phyloP scores from a whole-genome alignment of 108 stramenopile species.

The Thalassiosira profunda region DNA sequence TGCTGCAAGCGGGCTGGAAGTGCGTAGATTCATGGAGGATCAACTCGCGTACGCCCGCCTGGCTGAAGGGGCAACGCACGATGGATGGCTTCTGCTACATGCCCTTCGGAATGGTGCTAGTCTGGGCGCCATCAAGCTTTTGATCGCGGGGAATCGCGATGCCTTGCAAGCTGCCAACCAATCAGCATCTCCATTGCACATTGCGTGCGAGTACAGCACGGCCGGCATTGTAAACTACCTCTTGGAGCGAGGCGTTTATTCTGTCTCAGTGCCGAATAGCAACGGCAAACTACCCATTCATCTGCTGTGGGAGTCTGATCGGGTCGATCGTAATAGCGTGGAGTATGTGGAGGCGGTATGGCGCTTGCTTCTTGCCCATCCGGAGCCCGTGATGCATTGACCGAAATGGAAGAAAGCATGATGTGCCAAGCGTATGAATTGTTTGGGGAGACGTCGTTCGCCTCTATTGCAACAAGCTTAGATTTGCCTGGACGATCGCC shows the following conservation, averaged over 20 bases:
- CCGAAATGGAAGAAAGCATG: too few species aligned
- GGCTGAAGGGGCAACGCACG: too few species aligned
- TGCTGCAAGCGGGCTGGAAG: too few species aligned
- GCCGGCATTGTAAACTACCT: neutral
- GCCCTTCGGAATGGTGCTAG: neutral
- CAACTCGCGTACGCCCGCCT: neutral
- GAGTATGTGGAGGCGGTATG: too few species aligned
- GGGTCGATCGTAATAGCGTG: too few species aligned
- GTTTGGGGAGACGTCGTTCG: too few species aligned
- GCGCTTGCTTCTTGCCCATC: too few species aligned
- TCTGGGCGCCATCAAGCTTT: slow-evolving; percentile 3
- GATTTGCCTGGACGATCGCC: too few species aligned
- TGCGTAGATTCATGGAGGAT: neutral
- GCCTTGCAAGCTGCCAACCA: neutral
- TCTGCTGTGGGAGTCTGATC: neutral
- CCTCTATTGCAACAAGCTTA: too few species aligned
- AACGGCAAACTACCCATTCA: neutral
- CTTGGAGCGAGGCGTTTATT: neutral
- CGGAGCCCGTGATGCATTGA: too few species aligned
- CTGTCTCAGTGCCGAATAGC: neutral
- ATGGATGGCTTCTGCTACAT: neutral
- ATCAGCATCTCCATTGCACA: neutral
- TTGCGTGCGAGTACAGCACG: slow-evolving; percentile 1
- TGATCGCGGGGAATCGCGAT: neutral
- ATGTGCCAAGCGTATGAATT: too few species aligned